phyloP scores from a whole-genome alignment of 208 protist species.

The Trypanosoma brucei region DNA sequence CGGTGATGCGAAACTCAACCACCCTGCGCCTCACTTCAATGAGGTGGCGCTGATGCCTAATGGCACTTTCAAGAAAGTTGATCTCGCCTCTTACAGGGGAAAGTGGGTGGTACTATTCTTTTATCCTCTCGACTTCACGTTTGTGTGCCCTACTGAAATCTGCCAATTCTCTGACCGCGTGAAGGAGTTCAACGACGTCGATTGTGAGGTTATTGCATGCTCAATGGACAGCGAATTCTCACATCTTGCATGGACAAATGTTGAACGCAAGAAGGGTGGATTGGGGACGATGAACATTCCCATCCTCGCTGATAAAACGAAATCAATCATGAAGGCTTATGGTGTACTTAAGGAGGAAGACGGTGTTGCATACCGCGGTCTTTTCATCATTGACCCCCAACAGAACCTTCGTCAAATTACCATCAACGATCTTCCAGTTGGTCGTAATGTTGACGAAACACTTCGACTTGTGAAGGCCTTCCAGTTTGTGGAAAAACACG shows the following conservation, averaged over 20 bases:
- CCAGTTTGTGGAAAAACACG: constrained; percentile 93
- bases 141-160: constrained; percentile 97
- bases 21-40: constrained; percentile 87
- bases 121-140: constrained; percentile 96
- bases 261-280: constrained; percentile 95
- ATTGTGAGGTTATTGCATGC: constrained; percentile 89
- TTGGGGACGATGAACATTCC: constrained; percentile 95
- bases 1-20: constrained; percentile 65
- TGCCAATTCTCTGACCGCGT: constrained; percentile 92
- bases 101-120: constrained; percentile 96
- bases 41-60: constrained; percentile 90
- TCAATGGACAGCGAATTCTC: constrained; percentile 94
- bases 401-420: constrained; percentile 91
- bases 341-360: constrained; percentile 89
- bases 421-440: constrained; percentile 95
- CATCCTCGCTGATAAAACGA: constrained; percentile 94
- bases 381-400: constrained; percentile 95
- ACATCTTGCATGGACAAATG: constrained; percentile 95
- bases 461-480: constrained; percentile 95
- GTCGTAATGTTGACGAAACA: constrained; percentile 93
- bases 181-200: constrained; percentile 86
- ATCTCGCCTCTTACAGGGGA: constrained; percentile 87
- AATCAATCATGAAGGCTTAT: constrained; percentile 90
- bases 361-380: constrained; percentile 87
- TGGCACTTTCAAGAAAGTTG: constrained; percentile 93